phyloP scores from a whole-genome alignment of 306 rosid species.

The Ormosia emarginata region DNA sequence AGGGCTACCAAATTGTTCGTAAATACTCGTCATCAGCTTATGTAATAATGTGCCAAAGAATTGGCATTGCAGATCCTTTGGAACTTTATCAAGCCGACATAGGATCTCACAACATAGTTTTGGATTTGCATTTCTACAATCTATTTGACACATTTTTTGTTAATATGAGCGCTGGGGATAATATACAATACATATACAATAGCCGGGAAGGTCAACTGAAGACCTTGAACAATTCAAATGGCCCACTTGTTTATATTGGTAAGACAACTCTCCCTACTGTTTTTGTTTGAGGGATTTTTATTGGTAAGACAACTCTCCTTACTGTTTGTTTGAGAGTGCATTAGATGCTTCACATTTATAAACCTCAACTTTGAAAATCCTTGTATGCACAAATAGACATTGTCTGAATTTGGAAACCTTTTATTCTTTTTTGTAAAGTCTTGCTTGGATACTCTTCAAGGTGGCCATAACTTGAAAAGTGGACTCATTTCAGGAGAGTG shows the following conservation, averaged over 20 bases:
- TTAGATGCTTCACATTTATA: neutral
- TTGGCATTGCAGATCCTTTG: conserved; percentile 79
- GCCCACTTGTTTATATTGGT: conserved; percentile 71
- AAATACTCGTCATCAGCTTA: conserved; percentile 69
- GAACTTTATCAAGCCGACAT: conserved; percentile 76
- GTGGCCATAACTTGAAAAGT: conserved; percentile 8
- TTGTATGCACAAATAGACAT: neutral
- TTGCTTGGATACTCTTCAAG: neutral
- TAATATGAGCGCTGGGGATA: conserved; percentile 67
- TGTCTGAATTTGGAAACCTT: neutral
- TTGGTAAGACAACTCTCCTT: conserved; percentile 42
- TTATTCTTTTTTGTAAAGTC: neutral
- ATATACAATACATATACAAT: conserved; percentile 67
- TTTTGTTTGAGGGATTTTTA: conserved; percentile 24
- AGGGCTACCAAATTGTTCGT: conserved; percentile 76
- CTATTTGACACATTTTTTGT: conserved; percentile 71
- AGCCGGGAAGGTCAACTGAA: conserved; percentile 64
- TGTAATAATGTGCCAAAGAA: conserved; percentile 88
- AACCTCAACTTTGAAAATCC: neutral
- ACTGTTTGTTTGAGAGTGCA: neutral
- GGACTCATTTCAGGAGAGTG: conserved; percentile 43
- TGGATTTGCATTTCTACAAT: conserved; percentile 50
- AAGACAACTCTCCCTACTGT: neutral
- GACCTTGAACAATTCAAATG: conserved; percentile 67
- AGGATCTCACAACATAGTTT: conserved; percentile 36